Evolutionary conservation across 305 asterid genomes (phyloP).

Genomic region (Fraxinus floribunda): DNA sequence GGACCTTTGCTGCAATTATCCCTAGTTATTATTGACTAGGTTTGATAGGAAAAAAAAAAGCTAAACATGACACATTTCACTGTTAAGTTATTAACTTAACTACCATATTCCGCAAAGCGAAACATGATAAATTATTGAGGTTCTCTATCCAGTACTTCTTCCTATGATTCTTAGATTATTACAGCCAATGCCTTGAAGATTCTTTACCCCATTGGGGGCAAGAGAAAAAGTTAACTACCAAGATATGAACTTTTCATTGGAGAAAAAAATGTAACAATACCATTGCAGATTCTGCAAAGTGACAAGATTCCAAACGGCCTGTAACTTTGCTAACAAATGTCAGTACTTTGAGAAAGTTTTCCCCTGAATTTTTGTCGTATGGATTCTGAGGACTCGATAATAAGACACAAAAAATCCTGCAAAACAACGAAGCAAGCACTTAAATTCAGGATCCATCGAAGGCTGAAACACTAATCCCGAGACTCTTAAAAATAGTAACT

Average conservation of each 20-base stretch:
- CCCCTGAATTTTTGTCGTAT: neutral
- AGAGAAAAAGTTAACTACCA: neutral
- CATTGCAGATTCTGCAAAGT: conserved; percentile 23
- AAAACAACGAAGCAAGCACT: conserved; percentile 4
- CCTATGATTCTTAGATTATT: neutral
- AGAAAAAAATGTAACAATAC: conserved; percentile 24
- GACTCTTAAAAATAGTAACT: too few relatives aligned
- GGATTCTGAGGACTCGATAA: neutral
- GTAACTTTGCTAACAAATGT: neutral
- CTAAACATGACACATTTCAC: neutral
- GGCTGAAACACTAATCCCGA: neutral
- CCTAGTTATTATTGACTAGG: too few relatives aligned
- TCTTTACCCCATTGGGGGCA: neutral
- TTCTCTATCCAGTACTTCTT: neutral
- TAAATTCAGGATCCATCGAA: neutral
- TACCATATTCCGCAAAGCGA: neutral
- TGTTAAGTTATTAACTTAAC: neutral
- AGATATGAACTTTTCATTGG: neutral
- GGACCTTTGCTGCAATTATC: too few relatives aligned
- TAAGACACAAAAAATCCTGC: conserved; percentile 15
- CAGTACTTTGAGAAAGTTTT: conserved; percentile 19
- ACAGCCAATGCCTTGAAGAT: neutral
- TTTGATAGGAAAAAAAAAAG: neutral
- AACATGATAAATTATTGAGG: neutral
- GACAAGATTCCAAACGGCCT: neutral